Evolutionary conservation across 257 asterid species (phyloP).

Genomic region (Primulina eburnea): DNA sequence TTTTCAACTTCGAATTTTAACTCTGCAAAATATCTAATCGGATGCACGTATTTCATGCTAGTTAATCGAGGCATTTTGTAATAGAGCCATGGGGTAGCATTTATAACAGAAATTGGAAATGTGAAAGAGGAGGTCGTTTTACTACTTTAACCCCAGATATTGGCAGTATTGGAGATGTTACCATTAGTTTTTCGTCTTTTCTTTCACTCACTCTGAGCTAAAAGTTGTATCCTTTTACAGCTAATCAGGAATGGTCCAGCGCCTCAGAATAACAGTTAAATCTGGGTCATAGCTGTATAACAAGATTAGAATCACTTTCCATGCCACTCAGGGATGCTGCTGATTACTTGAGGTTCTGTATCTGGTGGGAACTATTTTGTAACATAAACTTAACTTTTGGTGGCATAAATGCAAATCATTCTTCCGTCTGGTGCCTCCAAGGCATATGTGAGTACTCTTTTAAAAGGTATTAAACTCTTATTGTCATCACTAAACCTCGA

Average conservation of each 20-base stretch:
- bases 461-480: background rate
- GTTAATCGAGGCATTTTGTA: too few species aligned
- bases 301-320: conserved; percentile 31
- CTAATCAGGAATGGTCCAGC: conserved; percentile 56
- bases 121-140: too few species aligned
- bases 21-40: too few species aligned
- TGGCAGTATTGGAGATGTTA: background rate
- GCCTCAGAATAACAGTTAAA: conserved; percentile 45
- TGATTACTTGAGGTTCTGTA: conserved; percentile 20
- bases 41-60: too few species aligned
- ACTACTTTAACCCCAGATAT: background rate
- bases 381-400: conserved; percentile 26
- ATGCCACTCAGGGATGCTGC: conserved; percentile 23
- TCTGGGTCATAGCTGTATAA: conserved; percentile 27
- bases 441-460: background rate
- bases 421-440: background rate
- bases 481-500: background rate
- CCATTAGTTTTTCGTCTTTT: conserved; percentile 9
- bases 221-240: conserved; percentile 39
- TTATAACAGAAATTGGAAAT: too few species aligned
- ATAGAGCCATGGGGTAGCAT: too few species aligned
- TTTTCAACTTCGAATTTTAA: too few species aligned
- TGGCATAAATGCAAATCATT: background rate
- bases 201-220: conserved; percentile 12
- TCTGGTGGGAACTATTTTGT: conserved; percentile 20